Percentiles rank a stretch among this genome's conserved stretches.
phyloP scores from a whole-genome alignment of 805 yeast species.

The Torulaspora quercuum region DNA sequence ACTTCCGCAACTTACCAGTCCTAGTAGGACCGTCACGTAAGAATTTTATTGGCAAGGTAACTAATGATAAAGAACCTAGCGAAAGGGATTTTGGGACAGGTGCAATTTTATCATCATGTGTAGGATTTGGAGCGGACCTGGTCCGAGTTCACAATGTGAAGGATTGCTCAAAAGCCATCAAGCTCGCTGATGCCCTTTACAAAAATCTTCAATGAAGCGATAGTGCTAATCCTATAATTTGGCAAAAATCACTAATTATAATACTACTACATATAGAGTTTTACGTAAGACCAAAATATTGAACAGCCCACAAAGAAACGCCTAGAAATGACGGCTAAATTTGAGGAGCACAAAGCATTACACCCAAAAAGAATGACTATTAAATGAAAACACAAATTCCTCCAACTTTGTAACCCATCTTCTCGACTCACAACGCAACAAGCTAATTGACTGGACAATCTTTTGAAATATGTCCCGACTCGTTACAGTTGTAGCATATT shows the following conservation, averaged over 20 bases:
- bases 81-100: conserved; percentile 76
- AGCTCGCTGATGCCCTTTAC: conserved; percentile 64
- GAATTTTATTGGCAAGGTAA: conserved; percentile 73
- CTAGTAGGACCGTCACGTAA: conserved; percentile 88
- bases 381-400: not conserved
- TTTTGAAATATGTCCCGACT: conserved; percentile 81
- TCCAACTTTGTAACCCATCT: too few relatives aligned
- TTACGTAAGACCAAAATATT: conserved; percentile 9
- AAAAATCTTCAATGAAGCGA: conserved; percentile 6
- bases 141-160: conserved; percentile 85
- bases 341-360: conserved; percentile 1
- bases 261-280: conserved; percentile 9
- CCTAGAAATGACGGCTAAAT: conserved; percentile 1
- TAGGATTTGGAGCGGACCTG: conserved; percentile 71
- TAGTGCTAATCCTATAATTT: too few relatives aligned
- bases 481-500: conserved; percentile 48
- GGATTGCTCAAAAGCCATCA: conserved; percentile 51
- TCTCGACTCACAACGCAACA: not conserved
- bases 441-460: conserved; percentile 48
- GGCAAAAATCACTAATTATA: conserved; percentile 7
- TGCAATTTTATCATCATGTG: conserved; percentile 68
- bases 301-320: conserved; percentile 7
- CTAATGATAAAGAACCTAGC: conserved; percentile 51
- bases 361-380: not conserved
- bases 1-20: conserved; percentile 50